A percentile compares a stretch with the other conserved stretches of the same genome.
Evolutionary conservation across 768 basidiomycete genomes (phyloP).

Genomic region (Ramaria sp.): DNA sequence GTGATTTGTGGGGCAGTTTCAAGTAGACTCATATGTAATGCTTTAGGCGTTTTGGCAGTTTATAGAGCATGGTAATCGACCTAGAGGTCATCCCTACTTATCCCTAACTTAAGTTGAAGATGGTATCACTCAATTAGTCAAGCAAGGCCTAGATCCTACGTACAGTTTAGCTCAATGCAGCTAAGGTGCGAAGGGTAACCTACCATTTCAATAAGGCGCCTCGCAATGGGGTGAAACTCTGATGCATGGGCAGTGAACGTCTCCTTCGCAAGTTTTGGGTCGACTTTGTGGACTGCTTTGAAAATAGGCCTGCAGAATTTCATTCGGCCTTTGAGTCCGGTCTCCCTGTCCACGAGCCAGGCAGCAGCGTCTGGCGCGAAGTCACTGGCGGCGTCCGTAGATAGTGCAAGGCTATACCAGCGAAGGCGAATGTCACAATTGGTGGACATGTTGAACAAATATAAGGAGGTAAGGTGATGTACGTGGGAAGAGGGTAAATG

Average conservation of each 20-base stretch:
- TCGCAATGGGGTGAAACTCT: conserved; percentile 69
- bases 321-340: conserved; percentile 69
- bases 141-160: neutral
- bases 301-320: conserved; percentile 74
- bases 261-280: conserved; percentile 39
- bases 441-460: conserved; percentile 37
- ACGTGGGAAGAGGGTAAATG: conserved; percentile 54
- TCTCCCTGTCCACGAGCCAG: conserved; percentile 53
- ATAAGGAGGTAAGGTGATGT: conserved; percentile 44
- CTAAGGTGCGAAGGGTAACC: neutral
- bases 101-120: neutral
- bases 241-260: conserved; percentile 38
- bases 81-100: neutral
- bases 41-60: neutral
- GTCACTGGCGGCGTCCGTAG: conserved; percentile 34
- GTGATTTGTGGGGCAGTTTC: conserved; percentile 77
- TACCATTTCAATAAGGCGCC: conserved; percentile 68
- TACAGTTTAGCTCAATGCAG: neutral
- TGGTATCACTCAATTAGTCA: neutral
- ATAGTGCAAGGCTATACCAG: conserved; percentile 64
- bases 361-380: conserved; percentile 44
- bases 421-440: conserved; percentile 74
- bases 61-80: neutral
- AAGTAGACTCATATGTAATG: conserved; percentile 32
- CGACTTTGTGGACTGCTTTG: conserved; percentile 40